These are phyloP conservation scores for Filosporella fistucella DNA, from an alignment of 495 filamentous ascomycete genomes.

Conservation along the genomic window DNA sequence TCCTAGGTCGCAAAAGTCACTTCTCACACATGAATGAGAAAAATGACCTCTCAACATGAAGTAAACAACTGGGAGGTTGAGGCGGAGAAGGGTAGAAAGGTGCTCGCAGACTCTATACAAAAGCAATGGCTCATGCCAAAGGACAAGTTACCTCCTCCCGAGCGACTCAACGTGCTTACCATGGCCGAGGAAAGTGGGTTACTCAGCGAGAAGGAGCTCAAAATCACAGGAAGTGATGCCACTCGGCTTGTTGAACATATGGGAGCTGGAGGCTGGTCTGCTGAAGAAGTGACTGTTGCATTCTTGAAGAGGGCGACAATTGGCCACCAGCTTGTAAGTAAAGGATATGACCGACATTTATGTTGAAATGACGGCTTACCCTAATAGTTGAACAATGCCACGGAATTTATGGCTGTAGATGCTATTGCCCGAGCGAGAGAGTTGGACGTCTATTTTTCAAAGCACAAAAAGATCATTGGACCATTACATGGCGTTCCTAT, in stretches of 20 bases:
- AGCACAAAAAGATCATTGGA: slow-evolving; percentile 40
- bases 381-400: slow-evolving; percentile 39
- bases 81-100: slow-evolving; percentile 7
- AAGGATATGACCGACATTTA: slow-evolving; percentile 56
- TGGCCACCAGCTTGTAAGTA: slow-evolving; percentile 53
- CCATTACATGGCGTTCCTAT: slow-evolving; percentile 55
- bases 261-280: slow-evolving; percentile 27
- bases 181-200: slow-evolving; percentile 12
- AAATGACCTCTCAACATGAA: too few species aligned
- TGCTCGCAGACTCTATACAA: slow-evolving; percentile 27
- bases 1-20: too few species aligned
- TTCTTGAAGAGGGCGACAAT: slow-evolving; percentile 47
- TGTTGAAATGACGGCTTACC: neutral
- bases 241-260: slow-evolving; percentile 33
- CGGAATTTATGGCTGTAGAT: slow-evolving; percentile 49
- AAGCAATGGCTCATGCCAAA: slow-evolving; percentile 34
- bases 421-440: slow-evolving; percentile 42
- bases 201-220: slow-evolving; percentile 32
- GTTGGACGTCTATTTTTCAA: slow-evolving; percentile 44
- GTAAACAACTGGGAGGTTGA: slow-evolving; percentile 7
- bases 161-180: slow-evolving; percentile 6
- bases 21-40: too few species aligned
- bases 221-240: slow-evolving; percentile 46
- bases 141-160: slow-evolving; percentile 1
- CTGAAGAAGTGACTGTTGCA: slow-evolving; percentile 33